Evolutionary conservation across 2,329 filamentous ascomycete species (phyloP).

Genomic region (Purpureocillium takamizusanense): DNA sequence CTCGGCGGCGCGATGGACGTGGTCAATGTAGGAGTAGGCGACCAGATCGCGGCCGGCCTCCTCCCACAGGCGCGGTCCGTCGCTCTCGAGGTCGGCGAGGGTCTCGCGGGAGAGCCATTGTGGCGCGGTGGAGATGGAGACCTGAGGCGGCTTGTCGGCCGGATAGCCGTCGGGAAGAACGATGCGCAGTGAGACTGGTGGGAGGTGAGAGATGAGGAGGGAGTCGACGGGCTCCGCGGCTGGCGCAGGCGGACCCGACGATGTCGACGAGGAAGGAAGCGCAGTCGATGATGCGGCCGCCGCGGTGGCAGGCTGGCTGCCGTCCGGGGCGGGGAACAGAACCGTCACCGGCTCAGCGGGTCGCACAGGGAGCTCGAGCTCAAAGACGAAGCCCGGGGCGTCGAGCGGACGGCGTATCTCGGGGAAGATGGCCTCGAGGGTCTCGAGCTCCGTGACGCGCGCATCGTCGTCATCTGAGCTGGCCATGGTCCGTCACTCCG

Average conservation of each 20-base stretch:
- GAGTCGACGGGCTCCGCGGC: slow-evolving; percentile 26
- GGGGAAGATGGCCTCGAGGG: slow-evolving; percentile 57
- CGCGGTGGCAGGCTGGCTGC: background rate
- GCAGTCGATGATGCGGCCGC: background rate
- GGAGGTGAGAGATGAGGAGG: slow-evolving; percentile 46
- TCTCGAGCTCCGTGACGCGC: slow-evolving; percentile 49
- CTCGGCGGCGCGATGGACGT: slow-evolving; percentile 49
- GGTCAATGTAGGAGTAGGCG: slow-evolving; percentile 55
- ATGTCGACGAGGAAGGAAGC: too few relatives aligned
- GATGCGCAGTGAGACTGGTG: slow-evolving; percentile 45
- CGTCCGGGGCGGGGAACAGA: slow-evolving; percentile 33
- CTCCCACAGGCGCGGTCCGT: slow-evolving; percentile 49
- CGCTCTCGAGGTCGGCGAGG: slow-evolving; percentile 38
- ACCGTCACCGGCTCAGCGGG: slow-evolving; percentile 47
- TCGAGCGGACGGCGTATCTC: slow-evolving; percentile 42
- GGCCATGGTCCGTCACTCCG: slow-evolving; percentile 21
- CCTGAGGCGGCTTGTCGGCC: slow-evolving; percentile 36
- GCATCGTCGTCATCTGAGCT: slow-evolving; percentile 44
- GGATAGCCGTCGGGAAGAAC: slow-evolving; percentile 51
- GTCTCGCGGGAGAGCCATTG: slow-evolving; percentile 45
- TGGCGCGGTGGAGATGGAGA: slow-evolving; percentile 43
- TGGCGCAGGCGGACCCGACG: slow-evolving; percentile 2
- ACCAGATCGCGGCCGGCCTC: slow-evolving; percentile 50
- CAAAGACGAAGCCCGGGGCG: slow-evolving; percentile 33
- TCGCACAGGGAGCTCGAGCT: slow-evolving; percentile 49